Evolutionary conservation across 2,329 filamentous ascomycete genomes (phyloP).

Genomic region (Paraphoma sp.): DNA sequence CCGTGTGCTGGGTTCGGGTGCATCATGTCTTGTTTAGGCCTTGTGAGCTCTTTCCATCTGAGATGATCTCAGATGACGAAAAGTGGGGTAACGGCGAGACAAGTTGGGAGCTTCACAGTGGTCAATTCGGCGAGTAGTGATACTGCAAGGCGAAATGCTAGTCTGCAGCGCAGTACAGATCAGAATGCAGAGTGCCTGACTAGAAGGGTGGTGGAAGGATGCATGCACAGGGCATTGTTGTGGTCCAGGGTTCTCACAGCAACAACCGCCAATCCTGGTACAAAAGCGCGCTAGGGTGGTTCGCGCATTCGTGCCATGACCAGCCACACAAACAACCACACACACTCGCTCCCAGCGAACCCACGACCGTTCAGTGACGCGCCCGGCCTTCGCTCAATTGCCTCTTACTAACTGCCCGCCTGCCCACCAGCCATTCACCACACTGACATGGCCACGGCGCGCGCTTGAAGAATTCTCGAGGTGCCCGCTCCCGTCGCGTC

Average conservation of each 20-base stretch:
- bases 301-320: slow-evolving; percentile 10
- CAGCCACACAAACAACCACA: neutral
- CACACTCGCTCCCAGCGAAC: neutral
- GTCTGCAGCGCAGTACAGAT: neutral
- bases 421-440: slow-evolving; percentile 10
- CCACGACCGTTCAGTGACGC: neutral
- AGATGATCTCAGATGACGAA: neutral
- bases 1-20: neutral
- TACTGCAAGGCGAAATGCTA: neutral
- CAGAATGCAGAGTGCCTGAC: neutral
- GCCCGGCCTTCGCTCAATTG: slow-evolving; percentile 38
- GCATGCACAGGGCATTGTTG: neutral
- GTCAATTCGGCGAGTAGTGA: too few relatives aligned
- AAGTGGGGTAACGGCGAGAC: neutral
- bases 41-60: neutral
- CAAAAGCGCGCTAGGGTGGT: neutral
- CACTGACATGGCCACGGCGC: slow-evolving; percentile 34
- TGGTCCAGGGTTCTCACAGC: neutral
- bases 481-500: slow-evolving; percentile 43
- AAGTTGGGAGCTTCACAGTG: too few relatives aligned
- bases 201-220: neutral
- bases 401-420: slow-evolving; percentile 16
- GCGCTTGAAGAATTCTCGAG: slow-evolving; percentile 36
- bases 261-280: slow-evolving; percentile 1
- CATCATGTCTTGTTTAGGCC: neutral